A percentile compares a stretch with the other conserved stretches of the same genome.
phyloP scores from a whole-genome alignment of 2,329 filamentous ascomycete species.

The Ophiostoma sp. region DNA sequence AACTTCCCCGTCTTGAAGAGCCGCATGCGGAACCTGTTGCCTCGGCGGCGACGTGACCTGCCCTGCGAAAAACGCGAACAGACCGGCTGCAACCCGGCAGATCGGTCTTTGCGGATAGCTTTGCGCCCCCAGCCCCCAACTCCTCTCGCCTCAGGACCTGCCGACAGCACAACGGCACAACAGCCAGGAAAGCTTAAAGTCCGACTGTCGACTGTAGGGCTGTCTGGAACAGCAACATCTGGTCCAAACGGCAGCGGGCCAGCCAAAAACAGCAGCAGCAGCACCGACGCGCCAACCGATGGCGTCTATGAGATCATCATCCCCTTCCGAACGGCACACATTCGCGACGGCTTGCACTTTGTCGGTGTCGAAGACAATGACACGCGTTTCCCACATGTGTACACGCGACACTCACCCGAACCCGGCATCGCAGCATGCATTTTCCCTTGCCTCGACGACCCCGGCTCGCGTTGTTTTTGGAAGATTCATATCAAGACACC shows the following conservation, averaged over 20 bases:
- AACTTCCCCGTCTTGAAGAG: slow-evolving; percentile 71
- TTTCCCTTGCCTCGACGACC: slow-evolving; percentile 90
- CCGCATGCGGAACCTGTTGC: slow-evolving; percentile 53
- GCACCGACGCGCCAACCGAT: slow-evolving; percentile 21
- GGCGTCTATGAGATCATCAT: slow-evolving; percentile 48
- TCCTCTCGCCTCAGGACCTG: slow-evolving; percentile 13
- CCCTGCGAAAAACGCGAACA: slow-evolving; percentile 51
- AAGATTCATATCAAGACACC: slow-evolving; percentile 82
- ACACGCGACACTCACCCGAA: slow-evolving; percentile 74
- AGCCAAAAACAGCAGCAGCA: slow-evolving; percentile 2
- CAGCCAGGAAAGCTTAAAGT: slow-evolving; percentile 23
- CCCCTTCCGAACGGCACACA: slow-evolving; percentile 68
- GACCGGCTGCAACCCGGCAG: slow-evolving; percentile 51
- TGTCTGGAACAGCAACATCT: background rate
- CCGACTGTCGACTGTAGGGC: slow-evolving; percentile 19
- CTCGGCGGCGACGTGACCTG: slow-evolving; percentile 48
- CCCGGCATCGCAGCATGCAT: slow-evolving; percentile 77
- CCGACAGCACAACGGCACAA: slow-evolving; percentile 8
- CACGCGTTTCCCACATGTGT: slow-evolving; percentile 80
- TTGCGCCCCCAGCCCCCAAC: slow-evolving; percentile 34
- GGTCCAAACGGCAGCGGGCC: background rate
- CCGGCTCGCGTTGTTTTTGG: slow-evolving; percentile 70
- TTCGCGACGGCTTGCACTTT: slow-evolving; percentile 86
- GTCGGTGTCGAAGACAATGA: slow-evolving; percentile 78
- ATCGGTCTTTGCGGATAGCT: slow-evolving; percentile 45